phyloP scores from a whole-genome alignment of 306 rosid genomes.

The Cicer chorassanicum region DNA sequence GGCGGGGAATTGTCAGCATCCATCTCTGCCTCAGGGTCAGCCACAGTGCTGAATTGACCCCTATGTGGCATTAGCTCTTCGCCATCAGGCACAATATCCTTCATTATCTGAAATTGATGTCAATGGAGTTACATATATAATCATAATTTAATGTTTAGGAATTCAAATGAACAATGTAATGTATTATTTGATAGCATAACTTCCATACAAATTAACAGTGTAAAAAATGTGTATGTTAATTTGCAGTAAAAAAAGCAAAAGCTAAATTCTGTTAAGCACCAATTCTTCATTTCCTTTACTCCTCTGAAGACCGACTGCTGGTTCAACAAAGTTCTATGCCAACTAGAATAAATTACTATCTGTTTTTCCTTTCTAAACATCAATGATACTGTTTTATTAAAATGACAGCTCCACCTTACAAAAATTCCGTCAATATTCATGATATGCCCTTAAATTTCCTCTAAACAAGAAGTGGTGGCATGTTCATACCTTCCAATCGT shows the following conservation, averaged over 20 bases:
- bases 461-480: not conserved
- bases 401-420: not conserved
- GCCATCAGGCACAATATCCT: constrained; percentile 61
- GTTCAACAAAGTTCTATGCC: not conserved
- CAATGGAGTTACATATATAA: not conserved
- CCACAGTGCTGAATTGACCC: constrained; percentile 27
- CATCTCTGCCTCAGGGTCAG: constrained; percentile 41
- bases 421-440: not conserved
- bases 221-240: not conserved
- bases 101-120: constrained; percentile 63
- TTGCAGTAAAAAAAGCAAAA: not conserved
- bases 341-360: not conserved
- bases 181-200: constrained; percentile 16
- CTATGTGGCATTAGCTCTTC: constrained; percentile 79
- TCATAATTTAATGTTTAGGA: not conserved
- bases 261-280: not conserved
- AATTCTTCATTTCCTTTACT: not conserved
- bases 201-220: constrained; percentile 1
- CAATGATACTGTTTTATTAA: not conserved
- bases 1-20: constrained; percentile 40
- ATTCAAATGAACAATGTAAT: constrained; percentile 16
- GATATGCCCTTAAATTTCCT: not conserved
- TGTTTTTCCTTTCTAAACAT: not conserved
- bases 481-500: constrained; percentile 85
- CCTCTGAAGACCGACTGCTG: not conserved